Evolutionary conservation across 1,284 basidiomycete species (phyloP), one percentile per base, ranked within the genome.

Genomic region (Microbotryum scabiosae): DNA sequence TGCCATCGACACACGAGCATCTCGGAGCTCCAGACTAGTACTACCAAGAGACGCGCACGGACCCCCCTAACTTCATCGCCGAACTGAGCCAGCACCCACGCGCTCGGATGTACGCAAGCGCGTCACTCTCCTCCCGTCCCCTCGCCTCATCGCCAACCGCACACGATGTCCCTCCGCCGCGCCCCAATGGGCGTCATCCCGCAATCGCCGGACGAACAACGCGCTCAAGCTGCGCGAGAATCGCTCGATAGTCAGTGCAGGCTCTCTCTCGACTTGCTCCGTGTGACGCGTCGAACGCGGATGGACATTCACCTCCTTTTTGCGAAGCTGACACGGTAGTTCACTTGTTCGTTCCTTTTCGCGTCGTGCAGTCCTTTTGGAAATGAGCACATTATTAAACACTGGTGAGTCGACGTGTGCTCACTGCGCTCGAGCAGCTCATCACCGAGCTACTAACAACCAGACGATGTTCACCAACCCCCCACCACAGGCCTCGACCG

Each of bases 401-500:
- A 57, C 56, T 4, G 56, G 56, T 49, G 30, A 44, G 43, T 3
- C 8, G 20, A 8, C 2, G 3, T 23, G 18, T 12, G 9, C 9
- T 41, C 4, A 16, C 4, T 5, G 10, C 16, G 36, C 3, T 3
- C 30, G 12, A 41, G 14, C 36, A 9, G 2, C 3, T 30, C 30
- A 30, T 44, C 16, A 41, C 18, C 6, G 23, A 54, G 53, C 30
- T 36, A 18, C 30, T 36, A 18, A 23, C 14, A 18, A 23, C 7
- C n/a, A 14, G 9, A 10, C 30, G 14, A 14, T 8, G 6, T 50
- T 32, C 30, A 14, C 0, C 20, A 16, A 7, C 16, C 20, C n/a
- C 20, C 47, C 47, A 16, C n/a, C n/a, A 51, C 60, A 53, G 63
- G 60, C 2, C 56, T 65, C 28, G 63, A 65, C 51, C 51, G 57